A percentile compares a stretch with the other conserved stretches of the same genome.
These are phyloP conservation scores for Podaxis sp. DNA, from an alignment of 768 basidiomycete species.

Conservation along the genomic window DNA sequence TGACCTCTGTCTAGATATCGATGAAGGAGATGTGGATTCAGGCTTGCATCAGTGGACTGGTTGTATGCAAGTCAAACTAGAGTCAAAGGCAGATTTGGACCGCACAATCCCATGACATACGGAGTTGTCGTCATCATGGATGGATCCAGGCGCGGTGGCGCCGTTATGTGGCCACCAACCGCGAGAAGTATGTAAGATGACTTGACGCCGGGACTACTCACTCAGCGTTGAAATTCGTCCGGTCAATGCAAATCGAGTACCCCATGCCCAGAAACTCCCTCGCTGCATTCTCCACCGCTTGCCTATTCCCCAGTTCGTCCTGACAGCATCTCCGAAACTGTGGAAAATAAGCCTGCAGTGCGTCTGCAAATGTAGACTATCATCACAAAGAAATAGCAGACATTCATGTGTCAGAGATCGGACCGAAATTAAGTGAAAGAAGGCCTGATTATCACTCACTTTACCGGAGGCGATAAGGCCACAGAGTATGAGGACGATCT, in stretches of 20 bases:
- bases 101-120: not conserved
- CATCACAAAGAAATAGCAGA: conserved; percentile 16
- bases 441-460: conserved; percentile 33
- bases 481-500: conserved; percentile 67
- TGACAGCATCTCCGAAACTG: conserved; percentile 73
- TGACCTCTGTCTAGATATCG: conserved; percentile 54
- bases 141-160: too few relatives aligned
- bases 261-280: conserved; percentile 51
- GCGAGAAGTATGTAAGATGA: not conserved
- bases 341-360: conserved; percentile 62
- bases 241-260: conserved; percentile 76
- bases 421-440: conserved; percentile 10
- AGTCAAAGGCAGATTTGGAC: not conserved
- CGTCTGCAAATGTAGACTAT: conserved; percentile 69
- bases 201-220: conserved; percentile 33
- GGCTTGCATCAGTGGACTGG: not conserved
- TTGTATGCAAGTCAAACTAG: conserved; percentile 2
- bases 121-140: not conserved
- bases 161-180: not conserved
- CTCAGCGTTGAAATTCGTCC: conserved; percentile 72
- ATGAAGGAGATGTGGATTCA: not conserved
- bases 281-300: conserved; percentile 62
- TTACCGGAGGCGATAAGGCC: conserved; percentile 78
- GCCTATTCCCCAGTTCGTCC: conserved; percentile 73
- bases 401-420: conserved; percentile 13